phyloP scores from a whole-genome alignment of 2,329 filamentous ascomycete species.

The Fusarium tuaranense region DNA sequence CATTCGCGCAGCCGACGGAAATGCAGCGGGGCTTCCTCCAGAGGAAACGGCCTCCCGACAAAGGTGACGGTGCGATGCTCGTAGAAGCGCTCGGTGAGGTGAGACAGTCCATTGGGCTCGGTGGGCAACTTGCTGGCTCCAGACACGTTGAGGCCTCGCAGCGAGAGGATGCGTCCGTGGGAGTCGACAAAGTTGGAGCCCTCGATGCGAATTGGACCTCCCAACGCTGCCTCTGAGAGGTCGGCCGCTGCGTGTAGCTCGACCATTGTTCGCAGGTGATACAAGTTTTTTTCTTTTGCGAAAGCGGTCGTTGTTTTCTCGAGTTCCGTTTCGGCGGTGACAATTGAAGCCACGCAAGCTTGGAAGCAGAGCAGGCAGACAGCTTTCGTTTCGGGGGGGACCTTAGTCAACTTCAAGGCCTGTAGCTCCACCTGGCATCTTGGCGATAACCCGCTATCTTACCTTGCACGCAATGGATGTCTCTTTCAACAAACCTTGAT shows the following conservation, averaged over 20 bases:
- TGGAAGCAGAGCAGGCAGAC: not conserved
- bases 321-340: not conserved
- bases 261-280: conserved; percentile 26
- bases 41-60: conserved; percentile 52
- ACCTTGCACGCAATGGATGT: not conserved
- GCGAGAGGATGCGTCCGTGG: conserved; percentile 52
- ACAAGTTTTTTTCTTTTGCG: not conserved
- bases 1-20: conserved; percentile 53
- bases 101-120: conserved; percentile 51
- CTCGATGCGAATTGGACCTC: conserved; percentile 46
- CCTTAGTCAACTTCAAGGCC: conserved; percentile 8
- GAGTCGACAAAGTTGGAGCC: conserved; percentile 50
- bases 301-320: conserved; percentile 24
- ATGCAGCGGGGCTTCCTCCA: conserved; percentile 54
- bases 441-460: conserved; percentile 18
- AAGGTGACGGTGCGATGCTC: conserved; percentile 55
- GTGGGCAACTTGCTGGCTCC: conserved; percentile 55
- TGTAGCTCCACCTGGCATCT: conserved; percentile 30
- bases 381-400: not conserved
- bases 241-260: conserved; percentile 46
- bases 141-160: conserved; percentile 57
- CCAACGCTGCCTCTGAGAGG: conserved; percentile 50
- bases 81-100: conserved; percentile 55
- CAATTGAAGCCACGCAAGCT: conserved; percentile 26
- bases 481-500: not conserved